Conservation (phyloP, 441 rosid species). For the Daphne laureola region DNA sequence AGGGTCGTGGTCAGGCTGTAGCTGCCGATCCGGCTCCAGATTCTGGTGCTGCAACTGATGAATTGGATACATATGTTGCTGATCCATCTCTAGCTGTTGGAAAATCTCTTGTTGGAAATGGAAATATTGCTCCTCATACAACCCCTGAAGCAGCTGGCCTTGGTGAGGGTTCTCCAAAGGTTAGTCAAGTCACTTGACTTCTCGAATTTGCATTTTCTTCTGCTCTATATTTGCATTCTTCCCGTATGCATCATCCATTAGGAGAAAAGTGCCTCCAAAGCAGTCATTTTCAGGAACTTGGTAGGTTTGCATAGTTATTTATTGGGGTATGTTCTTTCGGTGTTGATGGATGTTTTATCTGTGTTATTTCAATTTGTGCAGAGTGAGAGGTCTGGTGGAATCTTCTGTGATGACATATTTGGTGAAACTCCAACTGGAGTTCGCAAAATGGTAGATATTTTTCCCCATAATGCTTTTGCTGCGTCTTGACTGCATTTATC, state of each 20-base stretch:
- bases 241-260: no score
- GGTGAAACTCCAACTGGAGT: conserved; percentile 88
- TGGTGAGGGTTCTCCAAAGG: conserved; percentile 98
- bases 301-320: no score
- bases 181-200: conserved; percentile 21
- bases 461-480: neutral
- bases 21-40: conserved; percentile 13
- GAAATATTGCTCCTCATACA: conserved; percentile 33
- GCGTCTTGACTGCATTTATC: neutral
- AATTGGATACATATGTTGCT: conserved; percentile 21
- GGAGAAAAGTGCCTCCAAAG: neutral
- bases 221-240: neutral
- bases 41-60: conserved; percentile 28
- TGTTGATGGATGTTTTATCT: neutral
- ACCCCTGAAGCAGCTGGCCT: conserved; percentile 56
- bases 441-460: conserved; percentile 45
- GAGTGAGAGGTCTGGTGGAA: conserved; percentile 85
- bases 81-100: conserved; percentile 45
- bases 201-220: neutral
- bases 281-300: no score
- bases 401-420: conserved; percentile 88
- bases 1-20: conserved; percentile 19
- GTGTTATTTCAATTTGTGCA: conserved; percentile 25
- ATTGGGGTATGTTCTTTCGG: neutral
- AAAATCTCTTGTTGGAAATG: conserved; percentile 49